A percentile compares a stretch with the other conserved stretches of the same genome.
Evolutionary conservation across 306 rosid genomes (phyloP).

Genomic region (Prunus mongolica): DNA sequence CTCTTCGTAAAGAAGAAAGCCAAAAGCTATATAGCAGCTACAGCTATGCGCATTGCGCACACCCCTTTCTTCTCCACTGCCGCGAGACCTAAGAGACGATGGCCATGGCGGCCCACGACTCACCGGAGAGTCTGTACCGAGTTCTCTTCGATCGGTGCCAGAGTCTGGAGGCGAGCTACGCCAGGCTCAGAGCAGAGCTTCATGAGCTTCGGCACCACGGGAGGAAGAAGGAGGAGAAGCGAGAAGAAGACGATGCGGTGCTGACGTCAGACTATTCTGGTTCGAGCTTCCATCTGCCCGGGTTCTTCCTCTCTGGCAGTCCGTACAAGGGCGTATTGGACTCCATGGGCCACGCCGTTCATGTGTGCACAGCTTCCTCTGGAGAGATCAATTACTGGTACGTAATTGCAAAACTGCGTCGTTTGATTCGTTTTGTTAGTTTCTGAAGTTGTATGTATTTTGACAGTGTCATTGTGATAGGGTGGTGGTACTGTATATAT

Average conservation of each 20-base stretch:
- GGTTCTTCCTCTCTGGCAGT: slow-evolving; percentile 33
- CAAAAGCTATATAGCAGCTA: neutral
- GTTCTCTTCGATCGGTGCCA: slow-evolving; percentile 43
- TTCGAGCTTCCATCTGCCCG: slow-evolving; percentile 13
- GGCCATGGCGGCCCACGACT: slow-evolving; percentile 29
- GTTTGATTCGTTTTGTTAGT: neutral
- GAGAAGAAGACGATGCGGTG: neutral
- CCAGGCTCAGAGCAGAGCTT: slow-evolving; percentile 40
- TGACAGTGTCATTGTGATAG: neutral
- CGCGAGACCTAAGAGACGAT: slow-evolving; percentile 31
- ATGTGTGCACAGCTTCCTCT: slow-evolving; percentile 41
- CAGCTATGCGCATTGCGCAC: slow-evolving; percentile 31
- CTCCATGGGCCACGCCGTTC: slow-evolving; percentile 62
- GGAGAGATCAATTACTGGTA: slow-evolving; percentile 70
- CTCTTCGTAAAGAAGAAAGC: neutral
- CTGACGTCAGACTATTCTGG: slow-evolving; percentile 11
- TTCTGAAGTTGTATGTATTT: neutral
- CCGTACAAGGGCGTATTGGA: slow-evolving; percentile 50
- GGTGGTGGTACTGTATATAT: neutral
- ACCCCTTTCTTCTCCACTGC: neutral
- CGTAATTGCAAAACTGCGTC: neutral
- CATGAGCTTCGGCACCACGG: slow-evolving; percentile 29
- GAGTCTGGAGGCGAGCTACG: slow-evolving; percentile 51
- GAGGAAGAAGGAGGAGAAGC: neutral
- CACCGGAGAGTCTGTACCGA: slow-evolving; percentile 5